Conservation (phyloP, 2,329 filamentous ascomycete species). For the Dactylellina drechsleri region DNA sequence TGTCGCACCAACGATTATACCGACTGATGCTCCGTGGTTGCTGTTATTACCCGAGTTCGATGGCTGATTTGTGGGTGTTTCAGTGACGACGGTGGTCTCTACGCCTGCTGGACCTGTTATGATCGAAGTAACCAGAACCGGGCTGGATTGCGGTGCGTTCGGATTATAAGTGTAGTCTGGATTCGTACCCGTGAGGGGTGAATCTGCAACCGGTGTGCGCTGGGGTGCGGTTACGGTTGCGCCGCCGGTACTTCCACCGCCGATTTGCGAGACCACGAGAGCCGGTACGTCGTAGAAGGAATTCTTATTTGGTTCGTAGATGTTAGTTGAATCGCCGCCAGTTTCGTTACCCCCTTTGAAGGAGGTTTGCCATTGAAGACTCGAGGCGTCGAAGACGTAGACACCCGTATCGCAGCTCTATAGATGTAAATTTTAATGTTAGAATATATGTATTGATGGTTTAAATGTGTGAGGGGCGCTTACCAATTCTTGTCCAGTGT, state of each 20-base stretch:
- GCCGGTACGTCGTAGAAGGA: constrained; percentile 77
- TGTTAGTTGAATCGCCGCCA: constrained; percentile 66
- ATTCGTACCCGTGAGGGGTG: constrained; percentile 76
- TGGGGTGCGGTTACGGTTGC: constrained; percentile 75
- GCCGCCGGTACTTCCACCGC: constrained; percentile 72
- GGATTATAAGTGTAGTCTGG: constrained; percentile 70
- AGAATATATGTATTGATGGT: not conserved
- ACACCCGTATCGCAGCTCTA: constrained; percentile 74
- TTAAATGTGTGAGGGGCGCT: constrained; percentile 5
- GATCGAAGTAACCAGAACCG: constrained; percentile 57
- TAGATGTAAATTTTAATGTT: not conserved
- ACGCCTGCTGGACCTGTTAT: constrained; percentile 63
- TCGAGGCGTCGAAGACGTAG: constrained; percentile 80
- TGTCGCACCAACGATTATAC: constrained; percentile 68
- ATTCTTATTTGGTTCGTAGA: constrained; percentile 65
- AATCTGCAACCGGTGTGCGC: constrained; percentile 71
- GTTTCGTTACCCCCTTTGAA: constrained; percentile 74
- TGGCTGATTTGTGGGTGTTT: constrained; percentile 61
- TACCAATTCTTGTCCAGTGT: constrained; percentile 66
- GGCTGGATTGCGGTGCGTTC: constrained; percentile 6
- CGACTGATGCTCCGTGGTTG: constrained; percentile 63
- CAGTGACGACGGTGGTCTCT: constrained; percentile 61
- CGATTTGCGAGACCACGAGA: constrained; percentile 72
- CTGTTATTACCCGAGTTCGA: constrained; percentile 57
- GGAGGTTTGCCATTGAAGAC: constrained; percentile 73